Conservation (phyloP, 768 basidiomycete species). For the Trametes gibbosa region DNA sequence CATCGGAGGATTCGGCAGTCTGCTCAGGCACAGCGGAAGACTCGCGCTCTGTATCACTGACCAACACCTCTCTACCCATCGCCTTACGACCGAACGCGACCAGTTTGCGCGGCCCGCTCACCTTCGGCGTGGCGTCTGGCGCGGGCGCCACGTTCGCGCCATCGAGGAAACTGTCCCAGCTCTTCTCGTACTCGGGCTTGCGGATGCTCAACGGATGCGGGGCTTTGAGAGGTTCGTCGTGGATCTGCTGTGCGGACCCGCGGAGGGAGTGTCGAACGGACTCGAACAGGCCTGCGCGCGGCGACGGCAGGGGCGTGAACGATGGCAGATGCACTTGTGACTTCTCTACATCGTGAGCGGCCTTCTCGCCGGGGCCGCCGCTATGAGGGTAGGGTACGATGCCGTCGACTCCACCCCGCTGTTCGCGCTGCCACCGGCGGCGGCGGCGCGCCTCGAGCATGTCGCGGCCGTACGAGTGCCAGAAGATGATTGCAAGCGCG, state of each 20-base stretch:
- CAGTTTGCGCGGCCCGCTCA: conserved; percentile 37
- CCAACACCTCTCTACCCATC: conserved; percentile 29
- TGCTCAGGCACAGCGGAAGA: not conserved
- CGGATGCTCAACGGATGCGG: conserved; percentile 22
- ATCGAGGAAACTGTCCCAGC: conserved; percentile 46
- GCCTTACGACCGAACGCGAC: conserved; percentile 45
- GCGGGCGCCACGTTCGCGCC: conserved; percentile 25
- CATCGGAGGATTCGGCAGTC: conserved; percentile 5
- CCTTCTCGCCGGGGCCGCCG: conserved; percentile 10
- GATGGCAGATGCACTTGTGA: conserved; percentile 27
- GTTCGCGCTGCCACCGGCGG: conserved; percentile 50
- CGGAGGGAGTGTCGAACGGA: conserved; percentile 36
- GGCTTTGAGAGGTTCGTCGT: not conserved
- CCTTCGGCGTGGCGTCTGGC: conserved; percentile 19
- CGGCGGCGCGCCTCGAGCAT: conserved; percentile 47
- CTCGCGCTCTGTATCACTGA: conserved; percentile 24
- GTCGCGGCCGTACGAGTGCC: conserved; percentile 61
- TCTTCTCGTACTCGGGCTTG: conserved; percentile 36
- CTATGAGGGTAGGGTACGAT: conserved; percentile 28
- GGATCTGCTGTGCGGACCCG: not conserved
- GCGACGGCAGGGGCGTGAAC: conserved; percentile 48
- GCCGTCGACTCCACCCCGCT: conserved; percentile 47
- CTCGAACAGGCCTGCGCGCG: conserved; percentile 26
- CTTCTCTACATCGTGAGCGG: conserved; percentile 18
- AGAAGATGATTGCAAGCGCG: conserved; percentile 66